Evolutionary conservation across 176 grass and related monocot genomes (phyloP), one percentile per base, ranked within the genome.

Genomic region (Saccharum officinarum): DNA sequence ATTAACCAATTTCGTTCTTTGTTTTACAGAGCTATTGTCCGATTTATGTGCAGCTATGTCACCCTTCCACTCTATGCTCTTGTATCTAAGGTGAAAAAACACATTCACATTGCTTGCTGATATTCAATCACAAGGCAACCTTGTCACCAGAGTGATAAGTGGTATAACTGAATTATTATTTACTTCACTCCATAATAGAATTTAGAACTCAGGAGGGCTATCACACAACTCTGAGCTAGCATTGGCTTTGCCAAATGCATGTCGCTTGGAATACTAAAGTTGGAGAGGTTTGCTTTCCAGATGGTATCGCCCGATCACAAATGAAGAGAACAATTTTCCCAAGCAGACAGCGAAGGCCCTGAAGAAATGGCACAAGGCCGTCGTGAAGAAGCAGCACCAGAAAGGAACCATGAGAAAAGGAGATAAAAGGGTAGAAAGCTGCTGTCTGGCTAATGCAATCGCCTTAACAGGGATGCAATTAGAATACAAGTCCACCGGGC

Each of bases 61-160:
- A 93, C 94, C 40, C 94, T 91, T 87, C 94, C 94, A 28, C 86
- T 93, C 12, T 85, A 96, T 75, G 91, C 94, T 23, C 91, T 96
- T 15, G 94, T 91, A 57, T 96, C 91, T 93, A 86, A 96, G 91
- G 94, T 96, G 64, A 77, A 28, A 77, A 28, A 22, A 69, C 38
- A 17, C 67, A 78, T 20, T 79, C 41, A 74, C 14, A 71, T 23
- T 40, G 34, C 14, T n/a, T 50, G 11, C 14, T 14, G 75, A 71
- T 67, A 34, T 88, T 86, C 37, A 42, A 3, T 64, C 33, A 82
- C 38, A 25, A 13, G 42, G 8, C 20, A 69, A 45, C 39, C 10
- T 49, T 49, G 28, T 5, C 16, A n/a, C n/a, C 5, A 28, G 6
- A 46, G 25, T 4, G 3, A 46, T 26, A 28, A 42, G 9, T 10